These are phyloP conservation scores for Backusella circina DNA, from an alignment of 192 early-diverging fungal genomes.

Conservation along the genomic window DNA sequence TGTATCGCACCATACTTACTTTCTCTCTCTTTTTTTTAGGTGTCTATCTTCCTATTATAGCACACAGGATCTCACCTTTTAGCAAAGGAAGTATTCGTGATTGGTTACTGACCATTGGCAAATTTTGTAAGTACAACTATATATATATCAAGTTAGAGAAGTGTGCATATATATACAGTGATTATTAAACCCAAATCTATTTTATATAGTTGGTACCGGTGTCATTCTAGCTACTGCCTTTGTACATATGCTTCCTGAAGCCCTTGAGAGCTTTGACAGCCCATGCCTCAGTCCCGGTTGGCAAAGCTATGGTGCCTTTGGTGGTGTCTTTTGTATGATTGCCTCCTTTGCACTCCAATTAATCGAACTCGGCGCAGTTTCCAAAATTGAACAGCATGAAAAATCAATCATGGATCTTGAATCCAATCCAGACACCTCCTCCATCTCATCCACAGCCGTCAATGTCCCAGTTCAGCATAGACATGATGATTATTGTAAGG, in stretches of 20 bases:
- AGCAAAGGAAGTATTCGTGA: constrained; percentile 17
- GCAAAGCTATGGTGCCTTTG: constrained; percentile 43
- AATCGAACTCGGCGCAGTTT: constrained; percentile 51
- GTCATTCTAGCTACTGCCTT: constrained; percentile 77
- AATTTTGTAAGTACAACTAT: constrained; percentile 29
- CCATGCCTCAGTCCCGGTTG: constrained; percentile 50
- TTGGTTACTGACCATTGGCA: constrained; percentile 16
- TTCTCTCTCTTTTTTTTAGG: not conserved
- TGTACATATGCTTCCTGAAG: constrained; percentile 70
- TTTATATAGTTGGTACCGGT: constrained; percentile 38
- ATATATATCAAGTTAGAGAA: not conserved
- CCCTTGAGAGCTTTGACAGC: constrained; percentile 50
- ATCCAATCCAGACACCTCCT: not conserved
- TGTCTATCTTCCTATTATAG: constrained; percentile 24
- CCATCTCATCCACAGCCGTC: not conserved
- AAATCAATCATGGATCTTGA: not conserved
- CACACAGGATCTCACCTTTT: constrained; percentile 14
- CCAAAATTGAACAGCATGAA: constrained; percentile 9
- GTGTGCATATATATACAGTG: constrained; percentile 6
- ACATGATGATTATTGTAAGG: not conserved
- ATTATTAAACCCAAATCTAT: not conserved
- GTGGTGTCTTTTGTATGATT: constrained; percentile 57
- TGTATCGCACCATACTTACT: not conserved
- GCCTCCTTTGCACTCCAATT: constrained; percentile 63
- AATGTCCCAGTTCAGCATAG: not conserved